A percentile compares a stretch with the other conserved stretches of the same genome.
Evolutionary conservation across 225 moss, liverwort and hornwort genomes (phyloP).

Genomic region (Sphagnum contortum): DNA sequence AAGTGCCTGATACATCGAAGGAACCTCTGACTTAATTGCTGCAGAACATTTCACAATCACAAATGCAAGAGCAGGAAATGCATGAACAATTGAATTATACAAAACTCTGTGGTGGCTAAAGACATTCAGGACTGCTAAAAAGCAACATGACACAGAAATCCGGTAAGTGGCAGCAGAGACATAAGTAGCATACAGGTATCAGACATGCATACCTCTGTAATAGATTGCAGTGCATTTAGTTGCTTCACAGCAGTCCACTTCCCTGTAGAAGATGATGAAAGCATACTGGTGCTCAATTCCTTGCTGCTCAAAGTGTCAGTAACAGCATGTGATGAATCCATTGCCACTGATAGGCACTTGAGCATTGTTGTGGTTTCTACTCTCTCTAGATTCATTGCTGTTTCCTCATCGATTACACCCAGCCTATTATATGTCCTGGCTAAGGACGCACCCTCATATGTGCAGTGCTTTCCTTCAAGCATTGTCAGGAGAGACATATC

Average conservation of each 20-base stretch:
- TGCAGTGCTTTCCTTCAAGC: conserved; percentile 16
- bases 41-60: too few species aligned
- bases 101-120: too few species aligned
- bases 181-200: too few species aligned
- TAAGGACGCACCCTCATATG: conserved; percentile 10
- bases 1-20: conserved; percentile 20
- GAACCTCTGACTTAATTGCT: too few species aligned
- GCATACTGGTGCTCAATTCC: background rate
- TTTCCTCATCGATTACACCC: conserved; percentile 26
- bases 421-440: conserved; percentile 11
- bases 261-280: conserved; percentile 1
- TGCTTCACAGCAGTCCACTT: conserved; percentile 2
- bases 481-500: conserved; percentile 16
- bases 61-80: too few species aligned
- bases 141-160: too few species aligned
- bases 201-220: background rate
- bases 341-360: conserved; percentile 16
- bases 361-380: conserved; percentile 9
- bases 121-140: too few species aligned
- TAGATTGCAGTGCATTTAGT: background rate
- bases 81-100: too few species aligned
- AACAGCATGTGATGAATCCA: conserved; percentile 7
- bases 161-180: too few species aligned
- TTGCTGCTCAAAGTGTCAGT: conserved; percentile 1
- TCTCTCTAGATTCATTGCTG: conserved; percentile 7